Conservation (phyloP, 768 basidiomycete species). For the Suillus fuscotomentosus region DNA sequence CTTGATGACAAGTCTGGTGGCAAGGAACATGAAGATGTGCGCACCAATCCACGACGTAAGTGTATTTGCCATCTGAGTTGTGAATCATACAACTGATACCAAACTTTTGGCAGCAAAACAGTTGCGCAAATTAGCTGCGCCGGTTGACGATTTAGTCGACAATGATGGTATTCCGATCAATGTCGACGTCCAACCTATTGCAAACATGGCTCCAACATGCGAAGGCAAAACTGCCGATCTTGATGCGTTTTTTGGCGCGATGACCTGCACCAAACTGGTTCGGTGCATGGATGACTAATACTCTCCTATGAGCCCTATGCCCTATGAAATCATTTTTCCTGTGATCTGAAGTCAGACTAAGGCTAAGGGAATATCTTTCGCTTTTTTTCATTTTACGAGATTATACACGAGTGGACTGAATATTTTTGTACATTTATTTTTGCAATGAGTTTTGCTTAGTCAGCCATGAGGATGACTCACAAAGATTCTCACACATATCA, state of each 20-base stretch:
- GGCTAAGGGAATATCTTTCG: too few relatives aligned
- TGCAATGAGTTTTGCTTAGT: too few relatives aligned
- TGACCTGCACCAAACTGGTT: too few relatives aligned
- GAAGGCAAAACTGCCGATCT: not conserved
- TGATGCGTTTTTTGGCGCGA: not conserved
- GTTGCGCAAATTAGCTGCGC: not conserved
- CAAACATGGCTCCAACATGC: not conserved
- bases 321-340: too few relatives aligned
- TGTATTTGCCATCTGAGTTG: not conserved
- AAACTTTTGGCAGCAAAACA: not conserved
- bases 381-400: too few relatives aligned
- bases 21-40: not conserved
- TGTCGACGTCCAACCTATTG: slow-evolving; percentile 7
- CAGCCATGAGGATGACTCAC: too few relatives aligned
- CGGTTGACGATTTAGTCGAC: slow-evolving; percentile 1
- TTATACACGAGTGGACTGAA: too few relatives aligned
- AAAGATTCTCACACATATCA: too few relatives aligned
- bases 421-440: too few relatives aligned
- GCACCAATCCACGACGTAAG: not conserved
- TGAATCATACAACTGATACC: not conserved
- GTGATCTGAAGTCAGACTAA: too few relatives aligned
- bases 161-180: slow-evolving; percentile 13
- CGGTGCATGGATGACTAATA: too few relatives aligned
- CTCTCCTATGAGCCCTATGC: too few relatives aligned
- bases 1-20: not conserved